These are phyloP conservation scores for Solanum infundibuliforme DNA, from an alignment of 257 asterid genomes.

Conservation along the genomic window DNA sequence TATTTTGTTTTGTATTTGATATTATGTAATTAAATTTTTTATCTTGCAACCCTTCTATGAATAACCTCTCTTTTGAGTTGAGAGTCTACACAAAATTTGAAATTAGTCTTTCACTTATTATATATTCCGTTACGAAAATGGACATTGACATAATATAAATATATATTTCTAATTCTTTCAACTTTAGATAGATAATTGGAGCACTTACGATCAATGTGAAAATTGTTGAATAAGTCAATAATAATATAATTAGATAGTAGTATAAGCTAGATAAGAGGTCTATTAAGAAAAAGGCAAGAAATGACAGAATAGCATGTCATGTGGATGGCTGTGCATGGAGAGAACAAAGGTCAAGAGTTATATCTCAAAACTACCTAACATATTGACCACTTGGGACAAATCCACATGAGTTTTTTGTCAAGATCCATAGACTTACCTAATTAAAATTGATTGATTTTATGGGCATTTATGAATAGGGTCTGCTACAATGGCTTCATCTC, in stretches of 20 bases:
- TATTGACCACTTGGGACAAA: conserved; percentile 17
- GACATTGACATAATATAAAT: neutral
- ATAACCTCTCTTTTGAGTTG: neutral
- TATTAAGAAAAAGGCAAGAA: neutral
- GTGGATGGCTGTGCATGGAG: conserved; percentile 8
- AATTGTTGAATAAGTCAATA: neutral
- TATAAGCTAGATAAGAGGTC: neutral
- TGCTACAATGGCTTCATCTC: conserved; percentile 6
- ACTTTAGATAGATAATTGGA: neutral
- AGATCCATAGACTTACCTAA: neutral
- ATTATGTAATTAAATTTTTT: neutral
- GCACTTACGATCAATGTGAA: neutral
- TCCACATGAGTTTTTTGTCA: conserved; percentile 25
- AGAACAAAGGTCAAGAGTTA: conserved; percentile 11
- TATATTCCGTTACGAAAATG: too few relatives aligned
- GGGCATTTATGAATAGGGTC: neutral
- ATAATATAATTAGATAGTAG: neutral
- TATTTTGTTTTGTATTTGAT: neutral
- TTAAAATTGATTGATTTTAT: conserved; percentile 1
- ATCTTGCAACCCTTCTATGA: neutral
- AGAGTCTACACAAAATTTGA: neutral
- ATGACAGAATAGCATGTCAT: conserved; percentile 16
- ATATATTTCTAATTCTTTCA: neutral
- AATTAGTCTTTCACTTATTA: too few relatives aligned
- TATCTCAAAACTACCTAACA: conserved; percentile 16